Conservation (phyloP, 441 rosid genomes). For the Breynia disticha region DNA sequence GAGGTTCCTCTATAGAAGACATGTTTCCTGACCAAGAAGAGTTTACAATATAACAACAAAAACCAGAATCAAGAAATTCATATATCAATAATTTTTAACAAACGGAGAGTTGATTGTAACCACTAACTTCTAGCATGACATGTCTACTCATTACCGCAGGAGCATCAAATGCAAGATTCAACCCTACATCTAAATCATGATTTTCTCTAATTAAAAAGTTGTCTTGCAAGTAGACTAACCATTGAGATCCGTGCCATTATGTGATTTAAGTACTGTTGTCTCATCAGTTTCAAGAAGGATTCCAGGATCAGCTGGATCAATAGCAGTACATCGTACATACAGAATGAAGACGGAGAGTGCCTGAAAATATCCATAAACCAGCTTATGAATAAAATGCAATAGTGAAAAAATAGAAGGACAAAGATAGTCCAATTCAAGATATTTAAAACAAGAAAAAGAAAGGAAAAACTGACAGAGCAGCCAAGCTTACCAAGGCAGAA, state of each 20-base stretch:
- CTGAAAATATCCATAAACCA: constrained; percentile 24
- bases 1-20: constrained; percentile 41
- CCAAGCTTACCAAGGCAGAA: constrained; percentile 56
- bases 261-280: constrained; percentile 48
- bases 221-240: constrained; percentile 27
- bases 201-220: neutral
- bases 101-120: neutral
- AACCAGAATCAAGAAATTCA: neutral
- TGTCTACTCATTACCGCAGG: no score
- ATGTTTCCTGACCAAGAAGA: constrained; percentile 37
- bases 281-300: constrained; percentile 49
- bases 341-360: constrained; percentile 69
- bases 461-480: no score
- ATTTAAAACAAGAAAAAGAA: neutral
- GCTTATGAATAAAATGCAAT: constrained; percentile 5
- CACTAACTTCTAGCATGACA: neutral
- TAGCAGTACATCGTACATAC: constrained; percentile 79
- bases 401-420: neutral
- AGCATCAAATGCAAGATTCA: neutral
- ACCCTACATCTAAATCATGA: constrained; percentile 1
- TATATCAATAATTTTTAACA: neutral
- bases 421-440: neutral
- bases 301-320: constrained; percentile 96
- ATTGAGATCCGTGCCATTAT: constrained; percentile 27
- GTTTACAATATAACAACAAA: constrained; percentile 8